These are phyloP conservation scores for Psilocybe azurescens DNA, from an alignment of 768 basidiomycete genomes.

Conservation along the genomic window DNA sequence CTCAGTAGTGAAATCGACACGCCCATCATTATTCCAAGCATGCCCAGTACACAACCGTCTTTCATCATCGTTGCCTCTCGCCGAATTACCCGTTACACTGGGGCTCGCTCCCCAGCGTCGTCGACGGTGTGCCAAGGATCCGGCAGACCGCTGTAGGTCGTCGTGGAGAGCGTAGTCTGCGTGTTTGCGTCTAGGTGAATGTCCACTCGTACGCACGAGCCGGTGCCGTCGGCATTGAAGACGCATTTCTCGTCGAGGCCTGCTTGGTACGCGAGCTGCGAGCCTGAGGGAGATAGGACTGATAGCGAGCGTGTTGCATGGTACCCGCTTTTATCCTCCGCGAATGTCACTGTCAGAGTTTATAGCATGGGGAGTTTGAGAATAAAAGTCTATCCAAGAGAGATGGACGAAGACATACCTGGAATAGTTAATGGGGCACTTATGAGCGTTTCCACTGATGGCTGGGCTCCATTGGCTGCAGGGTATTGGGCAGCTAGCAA, in stretches of 20 bases:
- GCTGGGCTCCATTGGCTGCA: too few relatives aligned
- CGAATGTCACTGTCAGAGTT: too few relatives aligned
- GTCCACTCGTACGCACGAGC: constrained; percentile 8
- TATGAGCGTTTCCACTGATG: too few relatives aligned
- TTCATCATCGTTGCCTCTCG: not conserved
- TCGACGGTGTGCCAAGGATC: not conserved
- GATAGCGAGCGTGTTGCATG: constrained; percentile 10
- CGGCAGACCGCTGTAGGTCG: constrained; percentile 3
- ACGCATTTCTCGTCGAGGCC: constrained; percentile 12
- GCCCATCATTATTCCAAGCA: not conserved
- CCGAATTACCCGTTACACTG: not conserved
- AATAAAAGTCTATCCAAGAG: too few relatives aligned
- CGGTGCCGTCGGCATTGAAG: constrained; percentile 5
- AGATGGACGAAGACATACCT: too few relatives aligned
- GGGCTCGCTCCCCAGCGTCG: not conserved
- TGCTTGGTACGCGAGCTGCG: not conserved
- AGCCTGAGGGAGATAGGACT: not conserved
- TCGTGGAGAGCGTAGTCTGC: constrained; percentile 1
- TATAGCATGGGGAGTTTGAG: too few relatives aligned
- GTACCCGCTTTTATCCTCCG: constrained; percentile 9
- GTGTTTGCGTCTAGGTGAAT: not conserved
- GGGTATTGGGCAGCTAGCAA: too few relatives aligned
- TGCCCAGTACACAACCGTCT: not conserved
- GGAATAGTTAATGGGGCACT: too few relatives aligned
- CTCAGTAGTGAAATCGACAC: not conserved